These are phyloP conservation scores for Cardamine resedifolia DNA, from an alignment of 345 rosid genomes.

Conservation along the genomic window DNA sequence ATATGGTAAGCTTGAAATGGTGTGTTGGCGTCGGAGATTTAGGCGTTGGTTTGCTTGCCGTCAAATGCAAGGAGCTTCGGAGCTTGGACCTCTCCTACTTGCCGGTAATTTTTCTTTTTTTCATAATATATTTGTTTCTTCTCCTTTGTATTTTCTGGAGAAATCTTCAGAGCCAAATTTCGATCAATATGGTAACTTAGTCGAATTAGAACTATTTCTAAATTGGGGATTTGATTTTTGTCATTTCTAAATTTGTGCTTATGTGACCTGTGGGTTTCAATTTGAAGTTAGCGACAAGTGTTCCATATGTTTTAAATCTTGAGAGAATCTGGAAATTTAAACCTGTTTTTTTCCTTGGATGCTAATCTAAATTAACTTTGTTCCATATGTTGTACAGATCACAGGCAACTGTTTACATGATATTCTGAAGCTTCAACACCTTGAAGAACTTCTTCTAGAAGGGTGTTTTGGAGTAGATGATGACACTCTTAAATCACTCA, in stretches of 20 bases:
- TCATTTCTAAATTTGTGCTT: neutral
- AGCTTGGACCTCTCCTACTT: conserved; percentile 51
- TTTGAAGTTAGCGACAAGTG: neutral
- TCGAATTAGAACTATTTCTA: neutral
- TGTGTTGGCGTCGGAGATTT: conserved; percentile 51
- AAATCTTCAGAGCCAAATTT: neutral
- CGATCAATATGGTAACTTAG: neutral
- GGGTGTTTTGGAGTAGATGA: conserved; percentile 58
- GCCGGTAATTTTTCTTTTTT: conserved; percentile 29
- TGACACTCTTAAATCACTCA: conserved; percentile 43
- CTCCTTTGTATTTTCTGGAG: neutral
- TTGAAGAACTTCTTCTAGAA: conserved; percentile 48
- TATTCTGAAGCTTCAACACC: conserved; percentile 45
- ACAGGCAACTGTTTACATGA: conserved; percentile 48
- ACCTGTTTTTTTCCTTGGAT: neutral
- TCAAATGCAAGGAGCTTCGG: conserved; percentile 45
- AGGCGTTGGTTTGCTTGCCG: conserved; percentile 51
- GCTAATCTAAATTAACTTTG: neutral
- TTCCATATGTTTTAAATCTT: neutral
- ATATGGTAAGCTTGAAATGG: conserved; percentile 49
- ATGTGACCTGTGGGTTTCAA: neutral
- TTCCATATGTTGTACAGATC: conserved; percentile 37
- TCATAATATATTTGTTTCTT: neutral
- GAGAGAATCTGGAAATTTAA: neutral
- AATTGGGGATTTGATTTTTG: neutral